Base-by-base conservation (phyloP, 1,284 basidiomycete genomes). In the Boletus mariae region DNA sequence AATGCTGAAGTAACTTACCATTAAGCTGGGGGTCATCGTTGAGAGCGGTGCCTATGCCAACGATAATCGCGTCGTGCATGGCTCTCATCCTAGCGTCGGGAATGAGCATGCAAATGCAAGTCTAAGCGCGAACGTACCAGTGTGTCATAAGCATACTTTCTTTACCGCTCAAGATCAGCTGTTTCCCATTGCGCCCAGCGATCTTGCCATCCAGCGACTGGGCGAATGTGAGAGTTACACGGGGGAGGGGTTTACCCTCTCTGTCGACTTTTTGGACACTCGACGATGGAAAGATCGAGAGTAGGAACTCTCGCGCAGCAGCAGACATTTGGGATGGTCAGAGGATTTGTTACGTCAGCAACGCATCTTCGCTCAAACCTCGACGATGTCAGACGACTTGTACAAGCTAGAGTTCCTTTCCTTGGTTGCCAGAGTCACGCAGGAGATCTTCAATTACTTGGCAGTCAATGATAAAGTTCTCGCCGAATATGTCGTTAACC, bases 71-170 rank as follows among this genome's bases (percentile, higher is more conserved):
- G 66, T 97, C 92, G 71, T 98, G 95, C 79, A 94, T 82, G 0
- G 89, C 80, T 58, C 92, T 78, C 80, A 94, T 83, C 85, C 90
- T 93, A 44, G 51, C 28, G 44, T 48, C 17, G 42, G 35, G 52
- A 38, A 44, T 62, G 31, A 57, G 48, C 44, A 32, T 35, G 23
- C n/a, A 20, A 45, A 4, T 20, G 31, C 45, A 43, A 4, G 17
- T 35, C 46, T 20, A 17, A 37, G 23, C 47, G 37, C 45, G 38
- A 37, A 48, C 1, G 20, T 75, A 94, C 92, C 88, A 90, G 70
- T 98, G 96, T 12, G 96, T 98, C 90, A 99, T 94, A 44, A 84
- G 63, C 88, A 96, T 90, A 68, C 91, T 95, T 65, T 97, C 91
- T 35, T 78, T 72, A 1, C 95, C 89, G 61, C 92, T 95, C 49